Evolutionary conservation across 2,329 filamentous ascomycete species (phyloP), one percentile per base, ranked within the genome.

Genomic region (Ascocoryne sarcoides): DNA sequence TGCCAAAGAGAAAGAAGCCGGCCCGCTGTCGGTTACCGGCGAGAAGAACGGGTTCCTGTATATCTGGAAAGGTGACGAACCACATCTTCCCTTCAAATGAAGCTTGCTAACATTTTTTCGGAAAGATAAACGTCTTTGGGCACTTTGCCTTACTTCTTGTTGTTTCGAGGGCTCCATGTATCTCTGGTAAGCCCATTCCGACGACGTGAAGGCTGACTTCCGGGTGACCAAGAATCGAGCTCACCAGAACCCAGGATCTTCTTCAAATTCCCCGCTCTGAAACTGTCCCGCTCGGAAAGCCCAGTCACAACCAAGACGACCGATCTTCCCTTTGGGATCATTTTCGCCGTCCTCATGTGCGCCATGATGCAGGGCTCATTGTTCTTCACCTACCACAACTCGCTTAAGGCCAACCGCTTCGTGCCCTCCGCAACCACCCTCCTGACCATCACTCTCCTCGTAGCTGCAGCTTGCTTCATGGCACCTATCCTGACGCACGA

Each of bases 141-240:
- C 69, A 2, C 60, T 79, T 5, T 65, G 62, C 2, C 53, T 76
- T 36, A 65, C 67, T 2, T 70, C 70, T 2, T 73, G 67, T 41
- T 66, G 73, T 50, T 76, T 78, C 49, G 75, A 79, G 55, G 72
- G 72, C 9, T 67, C 72, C 10, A 72, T 78, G 63, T 78, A 76
- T 52, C 62, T 79, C 5, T 76, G 75, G 30, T 32, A 32, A 32
- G 30, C 18, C 14, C n/a, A n/a, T 8, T 15, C 5, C 14, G 30
- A 15, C n/a, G n/a, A 32, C 12, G n/a, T 16, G n/a, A 31, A 14
- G 5, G n/a, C n/a, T n/a, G n/a, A n/a, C n/a, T n/a, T n/a, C n/a
- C n/a, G n/a, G n/a, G n/a, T n/a, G n/a, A 32, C 15, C 30, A 15
- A 15, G 18, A 4, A 15, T 7, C 4, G 18, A 4, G 15, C 30